These are phyloP conservation scores for Raddia distichophylla DNA, from an alignment of 176 grass and related monocot genomes.

Conservation along the genomic window DNA sequence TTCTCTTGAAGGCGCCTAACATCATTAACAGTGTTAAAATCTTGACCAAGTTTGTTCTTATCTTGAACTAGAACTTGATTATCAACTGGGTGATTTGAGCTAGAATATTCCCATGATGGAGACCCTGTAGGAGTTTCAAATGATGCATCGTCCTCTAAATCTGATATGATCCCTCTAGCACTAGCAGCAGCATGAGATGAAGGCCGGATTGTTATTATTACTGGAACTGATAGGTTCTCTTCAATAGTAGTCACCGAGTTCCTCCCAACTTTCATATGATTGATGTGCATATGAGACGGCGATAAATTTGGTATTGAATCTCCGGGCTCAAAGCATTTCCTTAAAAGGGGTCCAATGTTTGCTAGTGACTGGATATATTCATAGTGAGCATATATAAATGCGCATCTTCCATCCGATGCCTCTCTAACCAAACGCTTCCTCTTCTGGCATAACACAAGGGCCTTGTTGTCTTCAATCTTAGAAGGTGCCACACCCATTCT, in stretches of 20 bases:
- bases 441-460: constrained; percentile 62
- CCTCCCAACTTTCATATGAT: constrained; percentile 56
- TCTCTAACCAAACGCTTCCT: constrained; percentile 65
- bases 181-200: constrained; percentile 3
- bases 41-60: constrained; percentile 4
- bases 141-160: neutral
- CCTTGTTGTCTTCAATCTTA: constrained; percentile 4
- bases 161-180: neutral
- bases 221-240: constrained; percentile 39
- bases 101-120: constrained; percentile 55
- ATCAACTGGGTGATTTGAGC: constrained; percentile 46
- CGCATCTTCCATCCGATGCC: constrained; percentile 64
- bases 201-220: constrained; percentile 32
- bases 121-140: constrained; percentile 39
- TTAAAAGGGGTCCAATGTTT: constrained; percentile 54
- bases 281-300: constrained; percentile 30
- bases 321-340: constrained; percentile 52
- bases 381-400: constrained; percentile 52
- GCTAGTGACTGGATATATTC: constrained; percentile 59
- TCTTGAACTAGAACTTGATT: constrained; percentile 43
- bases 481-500: constrained; percentile 23
- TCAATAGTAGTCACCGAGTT: constrained; percentile 40
- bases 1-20: constrained; percentile 42
- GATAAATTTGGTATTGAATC: constrained; percentile 44
- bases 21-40: constrained; percentile 48